Evolutionary conservation across 495 filamentous ascomycete species (phyloP), one percentile per base, ranked within the genome.

Genomic region (Oidiodendron maius): DNA sequence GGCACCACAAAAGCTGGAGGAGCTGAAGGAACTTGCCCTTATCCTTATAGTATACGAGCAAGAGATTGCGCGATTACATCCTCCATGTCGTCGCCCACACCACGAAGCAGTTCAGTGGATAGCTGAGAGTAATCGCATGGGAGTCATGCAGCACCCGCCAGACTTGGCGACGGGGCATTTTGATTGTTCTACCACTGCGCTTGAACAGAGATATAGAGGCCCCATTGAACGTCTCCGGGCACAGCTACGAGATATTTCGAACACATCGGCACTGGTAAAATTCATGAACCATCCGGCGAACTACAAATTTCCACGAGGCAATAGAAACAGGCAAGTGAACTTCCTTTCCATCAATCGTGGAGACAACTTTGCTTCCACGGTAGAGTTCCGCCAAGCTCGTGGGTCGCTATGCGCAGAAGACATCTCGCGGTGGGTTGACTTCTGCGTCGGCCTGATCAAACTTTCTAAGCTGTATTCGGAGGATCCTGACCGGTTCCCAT

Each of bases 361-460:
- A 17, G 18, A 38, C 17, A 23, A 38, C 3, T 45, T 28, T 22
- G 15, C 52, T 5, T 17, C 34, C 13, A 51, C 48, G 1, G 47
- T 57, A 20, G 50, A 57, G 32, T 57, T 57, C 30, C 49, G 54
- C 4, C 49, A 52, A 37, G 47, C 48, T 4, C 44, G 50, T 3
- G 45, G 54, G 8, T 25, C 54, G 1, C 39, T 53, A 10, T 11
- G 35, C 15, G 2, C 24, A 12, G 24, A 1, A 3, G 40, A 45
- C 5, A 28, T 52, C 9, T 2, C 2, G 22, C 20, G 30, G 2
- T 57, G 54, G 54, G 37, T 53, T 1, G 40, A 53, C 5, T 52
- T 57, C 17, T 49, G 48, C 40, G 26, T 50, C 16, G 39, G 45
- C 2, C 32, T 57, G 6, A 32, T 48, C 3, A 25, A 25, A 12